Percentiles rank a stretch among this genome's conserved stretches.
Conservation (phyloP, 257 asterid species). For the Avicennia marina region DNA sequence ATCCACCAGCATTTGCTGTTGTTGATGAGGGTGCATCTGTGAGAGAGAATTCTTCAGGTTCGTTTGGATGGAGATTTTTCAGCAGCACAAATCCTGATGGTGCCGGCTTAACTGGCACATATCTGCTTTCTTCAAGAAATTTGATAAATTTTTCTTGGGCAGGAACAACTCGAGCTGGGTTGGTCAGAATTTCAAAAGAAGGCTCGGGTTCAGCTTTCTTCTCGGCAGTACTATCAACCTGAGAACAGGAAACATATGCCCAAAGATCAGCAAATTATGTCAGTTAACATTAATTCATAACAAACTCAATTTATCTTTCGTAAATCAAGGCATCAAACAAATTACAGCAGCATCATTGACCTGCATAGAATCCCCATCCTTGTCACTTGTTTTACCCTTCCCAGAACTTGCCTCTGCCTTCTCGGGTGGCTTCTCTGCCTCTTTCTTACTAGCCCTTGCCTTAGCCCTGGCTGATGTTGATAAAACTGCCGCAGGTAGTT, state of each 20-base stretch:
- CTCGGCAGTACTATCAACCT: slow-evolving; percentile 65
- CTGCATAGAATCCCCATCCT: slow-evolving; percentile 89
- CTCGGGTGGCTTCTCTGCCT: slow-evolving; percentile 85
- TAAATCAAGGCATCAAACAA: background rate
- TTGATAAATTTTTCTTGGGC: slow-evolving; percentile 79
- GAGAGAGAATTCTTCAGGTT: slow-evolving; percentile 70
- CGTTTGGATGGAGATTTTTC: slow-evolving; percentile 71
- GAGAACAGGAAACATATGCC: slow-evolving; percentile 16
- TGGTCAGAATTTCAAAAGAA: slow-evolving; percentile 65
- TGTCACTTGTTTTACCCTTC: slow-evolving; percentile 65
- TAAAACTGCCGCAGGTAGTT: slow-evolving; percentile 85
- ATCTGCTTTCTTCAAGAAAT: slow-evolving; percentile 79
- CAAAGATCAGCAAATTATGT: background rate
- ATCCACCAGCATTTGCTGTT: slow-evolving; percentile 51
- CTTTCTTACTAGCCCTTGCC: slow-evolving; percentile 83
- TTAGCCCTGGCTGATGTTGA: slow-evolving; percentile 91
- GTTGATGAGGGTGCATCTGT: slow-evolving; percentile 81
- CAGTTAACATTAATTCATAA: background rate
- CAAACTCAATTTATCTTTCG: too few species aligned
- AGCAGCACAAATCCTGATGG: slow-evolving; percentile 89
- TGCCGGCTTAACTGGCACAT: slow-evolving; percentile 74
- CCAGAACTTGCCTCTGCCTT: slow-evolving; percentile 57
- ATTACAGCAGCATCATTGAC: slow-evolving; percentile 31
- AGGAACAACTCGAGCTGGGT: slow-evolving; percentile 95
- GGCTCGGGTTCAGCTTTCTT: slow-evolving; percentile 81